Percentiles rank a stretch among this genome's conserved stretches.
Conservation (phyloP, 192 early-diverging fungal species). For the Backusella parvicylindrica region DNA sequence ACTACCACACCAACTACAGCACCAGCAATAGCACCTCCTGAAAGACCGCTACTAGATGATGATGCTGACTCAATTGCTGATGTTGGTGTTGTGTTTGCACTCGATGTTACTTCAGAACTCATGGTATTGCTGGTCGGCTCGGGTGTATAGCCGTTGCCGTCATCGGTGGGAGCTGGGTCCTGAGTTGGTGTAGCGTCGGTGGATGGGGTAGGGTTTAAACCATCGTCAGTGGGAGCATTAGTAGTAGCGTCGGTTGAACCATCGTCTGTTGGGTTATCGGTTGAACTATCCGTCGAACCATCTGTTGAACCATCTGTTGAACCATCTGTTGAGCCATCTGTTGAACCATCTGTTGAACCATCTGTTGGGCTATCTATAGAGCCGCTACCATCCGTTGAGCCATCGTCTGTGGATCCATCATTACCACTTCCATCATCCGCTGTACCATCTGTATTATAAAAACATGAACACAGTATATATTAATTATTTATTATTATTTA, state of each 20-base stretch:
- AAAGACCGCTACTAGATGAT: neutral
- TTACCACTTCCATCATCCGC: too few relatives aligned
- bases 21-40: constrained; percentile 21
- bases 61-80: neutral
- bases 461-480: neutral
- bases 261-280: neutral
- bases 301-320: neutral
- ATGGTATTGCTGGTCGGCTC: neutral
- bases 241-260: neutral
- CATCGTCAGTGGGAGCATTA: neutral
- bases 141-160: neutral
- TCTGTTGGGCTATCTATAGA: neutral
- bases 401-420: too few relatives aligned
- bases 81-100: neutral
- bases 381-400: too few relatives aligned
- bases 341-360: neutral
- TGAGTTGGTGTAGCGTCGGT: neutral
- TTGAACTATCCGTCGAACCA: neutral
- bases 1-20: constrained; percentile 23
- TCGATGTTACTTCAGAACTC: neutral
- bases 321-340: neutral
- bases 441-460: neutral
- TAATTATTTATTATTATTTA: neutral
- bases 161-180: neutral
- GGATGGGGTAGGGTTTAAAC: neutral